phyloP scores from a whole-genome alignment of 495 filamentous ascomycete species.

The Neurospora cerealis region DNA sequence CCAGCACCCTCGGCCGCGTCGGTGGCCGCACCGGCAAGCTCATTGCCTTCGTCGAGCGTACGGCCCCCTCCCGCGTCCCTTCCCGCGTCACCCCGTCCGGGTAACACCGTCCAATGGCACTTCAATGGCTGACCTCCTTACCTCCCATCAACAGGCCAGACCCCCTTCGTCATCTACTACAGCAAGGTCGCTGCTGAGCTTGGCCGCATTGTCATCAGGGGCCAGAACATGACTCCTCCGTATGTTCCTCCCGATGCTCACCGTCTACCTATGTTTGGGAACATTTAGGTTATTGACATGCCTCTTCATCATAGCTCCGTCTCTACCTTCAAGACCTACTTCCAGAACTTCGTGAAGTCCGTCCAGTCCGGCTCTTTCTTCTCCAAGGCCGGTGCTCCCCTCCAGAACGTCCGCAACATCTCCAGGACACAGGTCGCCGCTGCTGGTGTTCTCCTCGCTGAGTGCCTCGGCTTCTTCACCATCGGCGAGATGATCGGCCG shows the following conservation, averaged over 20 bases:
- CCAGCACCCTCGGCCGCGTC: constrained; percentile 59
- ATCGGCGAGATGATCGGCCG: constrained; percentile 94
- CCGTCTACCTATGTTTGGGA: background rate
- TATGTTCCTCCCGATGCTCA: constrained; percentile 41
- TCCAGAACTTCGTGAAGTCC: constrained; percentile 59
- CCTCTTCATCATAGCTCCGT: constrained; percentile 45
- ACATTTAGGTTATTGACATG: constrained; percentile 17
- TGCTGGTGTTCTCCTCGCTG: constrained; percentile 67
- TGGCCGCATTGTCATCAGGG: constrained; percentile 72
- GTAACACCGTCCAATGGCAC: background rate
- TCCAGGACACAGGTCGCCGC: constrained; percentile 56
- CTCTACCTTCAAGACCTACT: constrained; percentile 78
- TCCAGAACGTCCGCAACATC: constrained; percentile 59
- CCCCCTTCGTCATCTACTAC: constrained; percentile 85
- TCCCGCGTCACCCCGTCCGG: background rate
- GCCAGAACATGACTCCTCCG: constrained; percentile 90
- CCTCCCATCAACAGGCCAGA: constrained; percentile 49
- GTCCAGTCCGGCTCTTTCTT: constrained; percentile 46
- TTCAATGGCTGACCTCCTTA: background rate
- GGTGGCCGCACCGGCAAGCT: constrained; percentile 78
- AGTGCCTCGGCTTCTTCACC: constrained; percentile 94
- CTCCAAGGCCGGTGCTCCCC: constrained; percentile 31
- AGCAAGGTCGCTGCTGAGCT: constrained; percentile 79
- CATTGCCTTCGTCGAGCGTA: constrained; percentile 79
- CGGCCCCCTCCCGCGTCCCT: constrained; percentile 21